A percentile compares a stretch with the other conserved stretches of the same genome.
These are phyloP conservation scores for Monosporascus sp. DNA, from an alignment of 2,329 filamentous ascomycete species.

Conservation along the genomic window DNA sequence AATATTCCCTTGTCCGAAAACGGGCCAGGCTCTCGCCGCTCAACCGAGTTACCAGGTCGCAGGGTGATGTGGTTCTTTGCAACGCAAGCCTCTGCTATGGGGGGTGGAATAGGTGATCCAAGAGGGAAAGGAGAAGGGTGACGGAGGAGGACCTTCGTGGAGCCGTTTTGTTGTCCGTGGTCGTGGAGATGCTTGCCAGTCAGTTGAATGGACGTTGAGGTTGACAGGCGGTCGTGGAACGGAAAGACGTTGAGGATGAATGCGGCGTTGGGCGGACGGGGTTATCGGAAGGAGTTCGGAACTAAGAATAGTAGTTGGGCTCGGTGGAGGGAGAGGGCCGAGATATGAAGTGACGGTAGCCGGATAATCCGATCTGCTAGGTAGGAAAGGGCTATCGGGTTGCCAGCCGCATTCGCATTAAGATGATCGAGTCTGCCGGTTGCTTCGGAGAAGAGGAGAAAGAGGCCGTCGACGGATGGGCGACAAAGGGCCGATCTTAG, in stretches of 20 bases:
- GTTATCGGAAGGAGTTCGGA: slow-evolving; percentile 19
- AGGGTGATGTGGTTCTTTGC: slow-evolving; percentile 13
- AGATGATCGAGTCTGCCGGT: neutral
- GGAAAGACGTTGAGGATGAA: slow-evolving; percentile 6
- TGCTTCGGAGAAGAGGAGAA: neutral
- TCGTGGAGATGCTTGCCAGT: slow-evolving; percentile 32
- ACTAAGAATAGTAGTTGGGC: slow-evolving; percentile 11
- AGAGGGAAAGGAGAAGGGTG: slow-evolving; percentile 41
- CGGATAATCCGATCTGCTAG: slow-evolving; percentile 13
- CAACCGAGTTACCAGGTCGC: slow-evolving; percentile 15
- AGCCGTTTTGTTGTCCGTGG: slow-evolving; percentile 47
- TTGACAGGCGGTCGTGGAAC: slow-evolving; percentile 5
- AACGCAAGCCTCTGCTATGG: slow-evolving; percentile 35
- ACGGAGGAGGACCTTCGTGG: slow-evolving; percentile 40
- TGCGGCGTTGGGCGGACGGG: slow-evolving; percentile 15
- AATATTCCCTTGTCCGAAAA: slow-evolving; percentile 8
- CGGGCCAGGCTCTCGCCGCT: slow-evolving; percentile 21
- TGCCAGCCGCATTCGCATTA: neutral
- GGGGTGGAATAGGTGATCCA: slow-evolving; percentile 49
- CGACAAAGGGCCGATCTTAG: neutral
- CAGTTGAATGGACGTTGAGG: slow-evolving; percentile 15
- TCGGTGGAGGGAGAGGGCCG: slow-evolving; percentile 15
- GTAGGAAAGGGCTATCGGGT: neutral
- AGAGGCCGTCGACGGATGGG: neutral
- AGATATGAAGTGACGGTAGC: slow-evolving; percentile 10